phyloP scores from a whole-genome alignment of 2,329 filamentous ascomycete genomes.

The Penicillium glabrum region DNA sequence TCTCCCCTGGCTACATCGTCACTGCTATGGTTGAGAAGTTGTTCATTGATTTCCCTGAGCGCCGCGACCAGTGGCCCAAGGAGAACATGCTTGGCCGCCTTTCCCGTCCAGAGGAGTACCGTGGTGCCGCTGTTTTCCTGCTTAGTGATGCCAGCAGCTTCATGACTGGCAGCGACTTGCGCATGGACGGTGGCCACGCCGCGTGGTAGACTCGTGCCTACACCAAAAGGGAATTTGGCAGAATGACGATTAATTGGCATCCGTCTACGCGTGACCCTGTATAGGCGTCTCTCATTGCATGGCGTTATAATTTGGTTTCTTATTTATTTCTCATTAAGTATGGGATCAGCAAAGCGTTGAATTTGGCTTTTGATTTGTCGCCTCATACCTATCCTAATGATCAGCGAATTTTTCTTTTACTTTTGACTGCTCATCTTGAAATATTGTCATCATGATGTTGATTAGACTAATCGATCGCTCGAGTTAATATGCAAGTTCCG shows the following conservation, averaged over 20 bases:
- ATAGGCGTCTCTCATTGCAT: constrained; percentile 19
- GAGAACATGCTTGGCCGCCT: constrained; percentile 81
- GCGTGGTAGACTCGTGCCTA: constrained; percentile 46
- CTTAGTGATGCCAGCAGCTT: constrained; percentile 53
- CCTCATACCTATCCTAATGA: constrained; percentile 1
- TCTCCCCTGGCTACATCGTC: constrained; percentile 50
- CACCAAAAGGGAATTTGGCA: not conserved
- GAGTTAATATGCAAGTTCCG: constrained; percentile 10
- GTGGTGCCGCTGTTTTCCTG: constrained; percentile 53
- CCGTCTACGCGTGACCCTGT: constrained; percentile 12
- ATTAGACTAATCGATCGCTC: constrained; percentile 21
- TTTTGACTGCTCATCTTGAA: not conserved
- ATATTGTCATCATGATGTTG: constrained; percentile 6
- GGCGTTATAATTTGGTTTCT: constrained; percentile 14
- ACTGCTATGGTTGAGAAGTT: constrained; percentile 48
- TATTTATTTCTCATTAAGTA: not conserved
- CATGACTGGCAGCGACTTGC: constrained; percentile 56
- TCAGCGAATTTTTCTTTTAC: constrained; percentile 3
- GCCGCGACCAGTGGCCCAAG: constrained; percentile 77
- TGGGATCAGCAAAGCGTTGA: constrained; percentile 8
- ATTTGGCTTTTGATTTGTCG: constrained; percentile 3
- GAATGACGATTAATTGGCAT: constrained; percentile 1
- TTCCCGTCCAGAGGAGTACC: constrained; percentile 67
- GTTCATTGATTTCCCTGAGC: constrained; percentile 65
- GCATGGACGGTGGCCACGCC: constrained; percentile 56